A percentile compares a stretch with the other conserved stretches of the same genome.
Evolutionary conservation across 345 rosid genomes (phyloP).

Genomic region (Excoecaria cochinchinensis): DNA sequence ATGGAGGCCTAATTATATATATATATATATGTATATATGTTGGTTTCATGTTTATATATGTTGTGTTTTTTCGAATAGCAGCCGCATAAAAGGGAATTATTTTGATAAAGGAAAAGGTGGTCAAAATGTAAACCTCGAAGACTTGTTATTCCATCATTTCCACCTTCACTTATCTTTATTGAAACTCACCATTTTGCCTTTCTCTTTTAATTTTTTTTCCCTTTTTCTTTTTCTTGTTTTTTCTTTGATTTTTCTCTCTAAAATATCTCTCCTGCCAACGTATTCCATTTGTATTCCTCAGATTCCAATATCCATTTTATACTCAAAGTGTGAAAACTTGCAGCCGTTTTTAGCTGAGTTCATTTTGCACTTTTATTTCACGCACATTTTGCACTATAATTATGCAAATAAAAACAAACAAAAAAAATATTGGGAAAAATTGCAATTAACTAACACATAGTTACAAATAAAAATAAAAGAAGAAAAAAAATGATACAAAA

Average conservation of each 20-base stretch:
- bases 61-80: constrained; percentile 22
- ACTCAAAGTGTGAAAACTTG: constrained; percentile 2
- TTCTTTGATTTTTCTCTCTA: not conserved
- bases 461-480: too few species aligned
- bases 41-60: not conserved
- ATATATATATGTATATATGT: not conserved
- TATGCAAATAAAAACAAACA: too few species aligned
- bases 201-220: constrained; percentile 18
- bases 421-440: too few species aligned
- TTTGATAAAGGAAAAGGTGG: constrained; percentile 38
- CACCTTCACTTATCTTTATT: constrained; percentile 44
- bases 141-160: constrained; percentile 40
- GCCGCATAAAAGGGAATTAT: constrained; percentile 33
- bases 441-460: too few species aligned
- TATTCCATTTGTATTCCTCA: not conserved
- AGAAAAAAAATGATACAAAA: too few species aligned
- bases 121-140: constrained; percentile 50
- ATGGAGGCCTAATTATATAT: constrained; percentile 41
- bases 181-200: constrained; percentile 48
- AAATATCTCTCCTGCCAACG: not conserved
- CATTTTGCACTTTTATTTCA: not conserved
- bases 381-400: too few species aligned
- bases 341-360: not conserved
- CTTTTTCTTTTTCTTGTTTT: constrained; percentile 13
- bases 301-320: not conserved